phyloP scores from a whole-genome alignment of 1,284 basidiomycete species.

The Spongispora temasekensis region DNA sequence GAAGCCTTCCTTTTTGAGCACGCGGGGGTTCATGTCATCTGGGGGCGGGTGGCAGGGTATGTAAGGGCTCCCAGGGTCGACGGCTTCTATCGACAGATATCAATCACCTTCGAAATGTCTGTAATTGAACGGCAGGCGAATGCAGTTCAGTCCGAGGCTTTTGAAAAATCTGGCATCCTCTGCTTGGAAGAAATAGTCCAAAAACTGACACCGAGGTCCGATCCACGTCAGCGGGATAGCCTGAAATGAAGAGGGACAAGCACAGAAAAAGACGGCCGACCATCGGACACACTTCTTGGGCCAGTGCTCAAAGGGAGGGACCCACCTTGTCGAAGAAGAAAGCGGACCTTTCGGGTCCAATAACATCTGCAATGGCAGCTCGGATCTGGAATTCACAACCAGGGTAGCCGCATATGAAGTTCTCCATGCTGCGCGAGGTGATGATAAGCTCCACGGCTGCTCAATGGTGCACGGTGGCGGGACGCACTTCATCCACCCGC shows the following conservation, averaged over 20 bases:
- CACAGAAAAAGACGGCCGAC: neutral
- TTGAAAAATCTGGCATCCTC: constrained; percentile 72
- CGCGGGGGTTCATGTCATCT: constrained; percentile 59
- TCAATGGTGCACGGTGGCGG: constrained; percentile 9
- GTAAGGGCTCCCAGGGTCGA: neutral
- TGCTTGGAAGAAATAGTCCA: constrained; percentile 73
- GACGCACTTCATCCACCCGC: constrained; percentile 70
- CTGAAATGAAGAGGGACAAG: neutral
- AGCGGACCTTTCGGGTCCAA: constrained; percentile 68
- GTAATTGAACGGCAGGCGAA: constrained; percentile 68
- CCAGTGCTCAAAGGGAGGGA: neutral
- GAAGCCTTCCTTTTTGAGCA: constrained; percentile 61
- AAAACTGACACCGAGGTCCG: constrained; percentile 57
- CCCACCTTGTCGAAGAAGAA: constrained; percentile 78
- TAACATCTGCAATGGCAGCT: constrained; percentile 59
- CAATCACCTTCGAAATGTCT: constrained; percentile 60
- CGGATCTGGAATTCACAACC: constrained; percentile 69
- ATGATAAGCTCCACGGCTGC: constrained; percentile 6
- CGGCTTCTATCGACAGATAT: neutral
- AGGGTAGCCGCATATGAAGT: constrained; percentile 62
- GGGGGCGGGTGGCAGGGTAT: neutral
- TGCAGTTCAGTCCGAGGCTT: constrained; percentile 69
- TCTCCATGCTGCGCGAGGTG: constrained; percentile 51
- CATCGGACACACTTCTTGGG: neutral
- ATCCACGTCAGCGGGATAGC: no score